Percentiles rank a stretch among this genome's conserved stretches.
Conservation (phyloP, 768 basidiomycete genomes). For the Boletellus ananas region DNA sequence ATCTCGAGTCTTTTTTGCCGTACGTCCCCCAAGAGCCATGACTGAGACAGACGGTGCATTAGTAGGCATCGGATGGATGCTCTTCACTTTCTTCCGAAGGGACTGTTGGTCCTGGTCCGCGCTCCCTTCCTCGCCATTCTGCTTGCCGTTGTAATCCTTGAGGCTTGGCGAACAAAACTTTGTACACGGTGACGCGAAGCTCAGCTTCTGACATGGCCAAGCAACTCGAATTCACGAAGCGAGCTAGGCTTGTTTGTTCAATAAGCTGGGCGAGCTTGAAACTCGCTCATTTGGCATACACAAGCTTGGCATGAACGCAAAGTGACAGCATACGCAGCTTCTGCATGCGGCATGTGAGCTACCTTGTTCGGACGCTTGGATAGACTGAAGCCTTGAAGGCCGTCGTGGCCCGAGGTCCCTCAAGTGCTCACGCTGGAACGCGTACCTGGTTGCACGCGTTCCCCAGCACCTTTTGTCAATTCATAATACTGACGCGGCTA, state of each 20-base stretch:
- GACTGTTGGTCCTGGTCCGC: neutral
- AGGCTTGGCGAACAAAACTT: neutral
- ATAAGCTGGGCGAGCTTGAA: too few relatives aligned
- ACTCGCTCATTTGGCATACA: too few relatives aligned
- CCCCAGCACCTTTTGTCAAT: neutral
- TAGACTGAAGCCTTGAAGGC: too few relatives aligned
- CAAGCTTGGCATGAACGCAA: too few relatives aligned
- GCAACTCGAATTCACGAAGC: too few relatives aligned
- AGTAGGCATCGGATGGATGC: neutral
- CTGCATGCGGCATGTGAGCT: too few relatives aligned
- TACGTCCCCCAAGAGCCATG: neutral
- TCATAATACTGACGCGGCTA: neutral
- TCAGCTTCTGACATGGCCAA: neutral
- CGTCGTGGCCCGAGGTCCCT: too few relatives aligned
- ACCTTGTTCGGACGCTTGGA: too few relatives aligned
- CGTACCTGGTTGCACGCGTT: neutral
- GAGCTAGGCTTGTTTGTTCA: neutral
- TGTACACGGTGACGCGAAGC: constrained; percentile 2
- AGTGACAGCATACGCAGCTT: too few relatives aligned
- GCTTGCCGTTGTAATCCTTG: too few relatives aligned
- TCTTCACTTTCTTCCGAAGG: neutral
- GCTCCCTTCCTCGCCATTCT: neutral
- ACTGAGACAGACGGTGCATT: too few relatives aligned
- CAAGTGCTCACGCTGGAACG: too few relatives aligned
- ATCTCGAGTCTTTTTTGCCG: constrained; percentile 27